These are phyloP conservation scores for Chrysoporthe cubensis DNA, from an alignment of 2,329 filamentous ascomycete species.

Conservation along the genomic window DNA sequence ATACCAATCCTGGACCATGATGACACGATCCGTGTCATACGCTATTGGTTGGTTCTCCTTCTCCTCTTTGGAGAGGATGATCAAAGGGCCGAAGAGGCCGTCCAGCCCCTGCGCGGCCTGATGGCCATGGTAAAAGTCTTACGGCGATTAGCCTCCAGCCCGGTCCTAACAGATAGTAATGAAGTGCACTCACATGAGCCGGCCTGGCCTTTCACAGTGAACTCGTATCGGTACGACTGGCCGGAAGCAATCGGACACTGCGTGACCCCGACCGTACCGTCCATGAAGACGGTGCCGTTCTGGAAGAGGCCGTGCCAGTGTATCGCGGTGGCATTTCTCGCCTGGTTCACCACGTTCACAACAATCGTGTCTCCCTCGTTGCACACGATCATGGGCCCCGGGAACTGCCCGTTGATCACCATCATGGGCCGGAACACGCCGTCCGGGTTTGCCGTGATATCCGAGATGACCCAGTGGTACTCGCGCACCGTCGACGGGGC, in stretches of 20 bases:
- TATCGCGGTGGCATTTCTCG: constrained; percentile 67
- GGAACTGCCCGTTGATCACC: constrained; percentile 76
- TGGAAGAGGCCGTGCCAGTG: constrained; percentile 83
- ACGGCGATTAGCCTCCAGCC: not conserved
- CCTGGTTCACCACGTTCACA: constrained; percentile 70
- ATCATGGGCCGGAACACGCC: constrained; percentile 63
- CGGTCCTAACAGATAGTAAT: not conserved
- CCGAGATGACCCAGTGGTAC: constrained; percentile 63
- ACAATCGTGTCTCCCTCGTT: constrained; percentile 75
- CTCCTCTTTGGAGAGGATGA: constrained; percentile 62
- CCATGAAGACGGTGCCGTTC: constrained; percentile 74
- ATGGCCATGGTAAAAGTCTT: constrained; percentile 52
- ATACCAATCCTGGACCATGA: constrained; percentile 74
- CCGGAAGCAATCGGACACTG: constrained; percentile 65
- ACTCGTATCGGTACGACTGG: constrained; percentile 58
- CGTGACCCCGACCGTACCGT: constrained; percentile 64
- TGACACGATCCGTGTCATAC: constrained; percentile 60
- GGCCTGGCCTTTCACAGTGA: constrained; percentile 34
- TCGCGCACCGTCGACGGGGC: constrained; percentile 55
- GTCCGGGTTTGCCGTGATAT: constrained; percentile 64
- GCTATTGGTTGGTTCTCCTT: constrained; percentile 53
- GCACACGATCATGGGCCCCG: constrained; percentile 72
- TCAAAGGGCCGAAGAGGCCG: constrained; percentile 67
- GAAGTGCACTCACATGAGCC: constrained; percentile 41
- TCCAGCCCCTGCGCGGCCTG: constrained; percentile 66